These are phyloP conservation scores for Dryas integrifolia DNA, from an alignment of 331 rosid species.

Conservation along the genomic window DNA sequence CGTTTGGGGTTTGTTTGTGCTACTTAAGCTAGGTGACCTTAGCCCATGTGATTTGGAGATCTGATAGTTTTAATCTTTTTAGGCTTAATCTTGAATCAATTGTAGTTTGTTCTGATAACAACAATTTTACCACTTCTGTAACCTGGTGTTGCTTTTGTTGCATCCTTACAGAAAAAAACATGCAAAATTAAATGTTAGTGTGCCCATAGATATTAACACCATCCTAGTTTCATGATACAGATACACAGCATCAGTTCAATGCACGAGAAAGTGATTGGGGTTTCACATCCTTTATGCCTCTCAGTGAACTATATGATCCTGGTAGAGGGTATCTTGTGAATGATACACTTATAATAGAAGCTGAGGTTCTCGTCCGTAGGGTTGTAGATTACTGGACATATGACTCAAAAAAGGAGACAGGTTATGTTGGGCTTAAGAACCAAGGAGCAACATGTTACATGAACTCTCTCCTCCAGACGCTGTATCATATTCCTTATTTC, in stretches of 20 bases:
- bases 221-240: constrained; percentile 45
- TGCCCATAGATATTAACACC: constrained; percentile 24
- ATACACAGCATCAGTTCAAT: constrained; percentile 89
- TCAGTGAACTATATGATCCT: constrained; percentile 82
- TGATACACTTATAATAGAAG: constrained; percentile 72
- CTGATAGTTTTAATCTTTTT: background rate
- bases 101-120: background rate
- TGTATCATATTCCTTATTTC: constrained; percentile 85
- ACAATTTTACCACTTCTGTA: background rate
- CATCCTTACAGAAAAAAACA: background rate
- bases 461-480: constrained; percentile 89
- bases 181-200: background rate
- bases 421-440: constrained; percentile 90
- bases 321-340: constrained; percentile 75
- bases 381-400: constrained; percentile 87
- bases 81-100: background rate
- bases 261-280: constrained; percentile 98
- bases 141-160: background rate
- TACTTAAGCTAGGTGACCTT: background rate
- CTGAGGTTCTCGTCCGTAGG: constrained; percentile 79
- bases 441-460: constrained; percentile 97
- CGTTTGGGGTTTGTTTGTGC: background rate
- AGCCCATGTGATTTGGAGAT: background rate
- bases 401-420: constrained; percentile 92
- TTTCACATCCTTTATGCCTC: constrained; percentile 90